A percentile compares a stretch with the other conserved stretches of the same genome.
Evolutionary conservation across 176 grass and related monocot species (phyloP).

Genomic region (Thalia dealbata): DNA sequence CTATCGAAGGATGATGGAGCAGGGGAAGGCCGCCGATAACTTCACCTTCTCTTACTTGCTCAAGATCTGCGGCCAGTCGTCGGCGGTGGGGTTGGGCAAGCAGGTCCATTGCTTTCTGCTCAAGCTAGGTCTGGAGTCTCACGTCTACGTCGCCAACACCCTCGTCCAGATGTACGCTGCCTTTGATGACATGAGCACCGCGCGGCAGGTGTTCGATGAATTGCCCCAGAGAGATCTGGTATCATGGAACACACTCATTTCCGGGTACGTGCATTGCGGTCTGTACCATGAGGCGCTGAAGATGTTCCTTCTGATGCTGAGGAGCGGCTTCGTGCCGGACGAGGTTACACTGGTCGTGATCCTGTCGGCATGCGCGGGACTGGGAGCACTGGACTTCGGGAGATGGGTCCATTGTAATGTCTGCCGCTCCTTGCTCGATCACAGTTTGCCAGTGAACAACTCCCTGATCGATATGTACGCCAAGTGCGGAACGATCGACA

Average conservation of each 20-base stretch:
- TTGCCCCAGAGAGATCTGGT: slow-evolving; percentile 7
- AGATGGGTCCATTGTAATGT: slow-evolving; percentile 19
- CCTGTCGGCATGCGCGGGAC: slow-evolving; percentile 15
- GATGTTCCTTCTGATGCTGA: slow-evolving; percentile 5
- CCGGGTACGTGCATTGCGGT: slow-evolving; percentile 7
- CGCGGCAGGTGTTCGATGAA: slow-evolving; percentile 4
- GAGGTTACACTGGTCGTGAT: slow-evolving; percentile 11
- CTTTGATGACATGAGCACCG: background rate
- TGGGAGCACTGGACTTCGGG: slow-evolving; percentile 19
- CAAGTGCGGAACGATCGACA: slow-evolving; percentile 15
- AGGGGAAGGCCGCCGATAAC: slow-evolving; percentile 13
- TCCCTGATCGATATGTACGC: slow-evolving; percentile 28
- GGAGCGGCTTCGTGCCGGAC: background rate
- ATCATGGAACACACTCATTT: slow-evolving; percentile 15
- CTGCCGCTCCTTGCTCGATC: background rate
- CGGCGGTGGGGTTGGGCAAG: slow-evolving; percentile 13
- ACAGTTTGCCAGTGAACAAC: background rate
- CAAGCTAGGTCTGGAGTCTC: slow-evolving; percentile 21
- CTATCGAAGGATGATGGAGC: slow-evolving; percentile 19
- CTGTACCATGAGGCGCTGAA: background rate
- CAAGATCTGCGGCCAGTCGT: slow-evolving; percentile 14
- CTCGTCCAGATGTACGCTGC: slow-evolving; percentile 10
- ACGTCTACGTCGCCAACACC: slow-evolving; percentile 21
- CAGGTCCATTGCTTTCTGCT: slow-evolving; percentile 24
- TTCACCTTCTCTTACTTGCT: slow-evolving; percentile 27